Percentiles rank a stretch among this genome's conserved stretches.
Conservation (phyloP, 495 filamentous ascomycete species). For the Thozetella sp. region DNA sequence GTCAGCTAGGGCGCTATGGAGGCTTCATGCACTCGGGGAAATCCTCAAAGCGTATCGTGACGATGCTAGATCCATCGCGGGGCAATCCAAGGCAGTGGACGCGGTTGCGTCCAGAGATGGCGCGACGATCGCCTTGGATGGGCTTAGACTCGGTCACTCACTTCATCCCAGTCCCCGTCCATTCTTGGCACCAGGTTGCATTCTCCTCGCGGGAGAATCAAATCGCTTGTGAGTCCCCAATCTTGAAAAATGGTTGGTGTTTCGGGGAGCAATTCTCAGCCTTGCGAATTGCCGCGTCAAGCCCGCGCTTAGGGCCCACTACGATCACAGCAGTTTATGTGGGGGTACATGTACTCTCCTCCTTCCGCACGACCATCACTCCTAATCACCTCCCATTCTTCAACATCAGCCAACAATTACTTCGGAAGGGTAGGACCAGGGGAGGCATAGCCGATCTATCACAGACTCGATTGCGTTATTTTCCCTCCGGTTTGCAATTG, state of each 20-base stretch:
- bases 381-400: too few species aligned
- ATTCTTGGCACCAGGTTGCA: constrained; percentile 29
- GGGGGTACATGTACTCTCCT: neutral
- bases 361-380: too few species aligned
- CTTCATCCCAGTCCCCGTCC: constrained; percentile 69
- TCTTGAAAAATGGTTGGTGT: neutral
- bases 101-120: neutral
- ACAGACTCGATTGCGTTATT: neutral
- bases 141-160: constrained; percentile 20
- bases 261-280: neutral
- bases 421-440: too few species aligned
- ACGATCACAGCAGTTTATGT: too few species aligned
- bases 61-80: neutral
- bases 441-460: too few species aligned
- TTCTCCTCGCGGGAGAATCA: neutral
- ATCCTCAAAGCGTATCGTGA: neutral
- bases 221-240: neutral
- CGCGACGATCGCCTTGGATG: neutral
- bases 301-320: too few species aligned
- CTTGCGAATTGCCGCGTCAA: neutral
- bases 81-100: neutral
- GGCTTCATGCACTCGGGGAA: constrained; percentile 1
- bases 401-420: too few species aligned
- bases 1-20: constrained; percentile 13
- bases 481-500: neutral